A percentile compares a stretch with the other conserved stretches of the same genome.
phyloP scores from a whole-genome alignment of 768 basidiomycete species.

The Lactarius hatsudake region DNA sequence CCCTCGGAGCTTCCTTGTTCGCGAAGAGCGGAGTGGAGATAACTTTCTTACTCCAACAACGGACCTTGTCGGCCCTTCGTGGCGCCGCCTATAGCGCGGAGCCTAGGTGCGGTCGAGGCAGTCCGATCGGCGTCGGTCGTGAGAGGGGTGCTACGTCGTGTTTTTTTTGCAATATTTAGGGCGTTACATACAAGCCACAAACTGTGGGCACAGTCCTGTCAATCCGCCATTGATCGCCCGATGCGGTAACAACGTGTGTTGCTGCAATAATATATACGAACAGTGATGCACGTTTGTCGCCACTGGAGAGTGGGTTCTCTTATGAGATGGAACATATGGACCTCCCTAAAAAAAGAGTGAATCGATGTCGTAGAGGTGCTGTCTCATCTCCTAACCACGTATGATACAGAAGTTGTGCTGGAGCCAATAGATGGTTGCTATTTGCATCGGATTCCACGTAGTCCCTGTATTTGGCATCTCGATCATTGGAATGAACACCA shows the following conservation, averaged over 20 bases:
- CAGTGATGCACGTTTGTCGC: slow-evolving; percentile 3
- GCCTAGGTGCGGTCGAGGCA: background rate
- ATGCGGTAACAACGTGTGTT: background rate
- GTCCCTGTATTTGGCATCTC: background rate
- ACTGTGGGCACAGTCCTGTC: background rate
- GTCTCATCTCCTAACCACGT: background rate
- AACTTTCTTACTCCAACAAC: background rate
- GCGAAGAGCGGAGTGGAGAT: background rate
- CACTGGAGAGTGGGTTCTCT: background rate
- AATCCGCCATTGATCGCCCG: background rate
- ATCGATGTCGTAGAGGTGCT: background rate
- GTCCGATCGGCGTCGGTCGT: too few species aligned
- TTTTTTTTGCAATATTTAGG: background rate
- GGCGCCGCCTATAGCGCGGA: background rate
- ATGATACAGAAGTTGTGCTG: background rate
- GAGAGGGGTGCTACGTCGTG: background rate
- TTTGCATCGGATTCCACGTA: background rate
- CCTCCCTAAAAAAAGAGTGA: background rate
- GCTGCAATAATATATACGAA: slow-evolving; percentile 32
- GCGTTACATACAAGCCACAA: background rate
- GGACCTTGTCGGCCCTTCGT: background rate
- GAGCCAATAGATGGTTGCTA: background rate
- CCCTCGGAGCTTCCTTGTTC: background rate
- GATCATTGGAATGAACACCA: background rate
- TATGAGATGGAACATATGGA: background rate